Conservation (phyloP, 805 yeast species). For the Limtongia smithiae region DNA sequence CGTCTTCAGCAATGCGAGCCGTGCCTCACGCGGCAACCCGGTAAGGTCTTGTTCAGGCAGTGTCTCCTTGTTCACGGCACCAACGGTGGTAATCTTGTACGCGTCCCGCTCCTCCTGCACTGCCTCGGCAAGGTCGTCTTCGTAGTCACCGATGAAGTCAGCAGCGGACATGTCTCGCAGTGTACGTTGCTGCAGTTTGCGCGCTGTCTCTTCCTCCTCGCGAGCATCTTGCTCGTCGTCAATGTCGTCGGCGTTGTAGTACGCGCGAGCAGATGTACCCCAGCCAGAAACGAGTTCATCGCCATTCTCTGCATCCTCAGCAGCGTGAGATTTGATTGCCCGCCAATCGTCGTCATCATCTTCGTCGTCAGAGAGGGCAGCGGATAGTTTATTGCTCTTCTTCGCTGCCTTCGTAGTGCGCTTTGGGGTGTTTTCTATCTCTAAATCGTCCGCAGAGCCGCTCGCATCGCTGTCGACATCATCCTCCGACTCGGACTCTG, state of each 20-base stretch:
- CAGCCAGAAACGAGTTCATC: constrained; percentile 41
- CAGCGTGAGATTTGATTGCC: constrained; percentile 35
- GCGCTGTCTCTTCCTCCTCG: constrained; percentile 81
- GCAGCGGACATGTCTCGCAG: constrained; percentile 70
- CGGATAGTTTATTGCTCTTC: constrained; percentile 17
- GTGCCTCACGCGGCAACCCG: constrained; percentile 52
- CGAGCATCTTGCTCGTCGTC: constrained; percentile 76
- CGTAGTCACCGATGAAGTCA: constrained; percentile 69
- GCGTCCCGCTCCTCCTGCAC: constrained; percentile 41
- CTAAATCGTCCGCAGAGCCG: constrained; percentile 42
- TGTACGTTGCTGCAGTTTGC: constrained; percentile 78
- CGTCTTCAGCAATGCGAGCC: constrained; percentile 51
- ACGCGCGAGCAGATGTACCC: constrained; percentile 38
- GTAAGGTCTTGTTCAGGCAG: constrained; percentile 46
- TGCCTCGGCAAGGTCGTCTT: constrained; percentile 71
- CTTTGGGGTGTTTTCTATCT: constrained; percentile 46
- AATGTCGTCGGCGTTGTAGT: constrained; percentile 36
- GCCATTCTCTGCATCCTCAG: background rate
- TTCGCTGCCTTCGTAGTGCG: constrained; percentile 19
- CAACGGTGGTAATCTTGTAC: constrained; percentile 25
- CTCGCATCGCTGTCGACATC: constrained; percentile 50
- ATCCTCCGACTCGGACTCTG: constrained; percentile 47
- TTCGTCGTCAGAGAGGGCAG: constrained; percentile 50
- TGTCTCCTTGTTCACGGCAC: constrained; percentile 34
- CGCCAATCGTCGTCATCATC: constrained; percentile 51